phyloP scores from a whole-genome alignment of 2,329 filamentous ascomycete species.

The Penicillium aurantiogriseum region DNA sequence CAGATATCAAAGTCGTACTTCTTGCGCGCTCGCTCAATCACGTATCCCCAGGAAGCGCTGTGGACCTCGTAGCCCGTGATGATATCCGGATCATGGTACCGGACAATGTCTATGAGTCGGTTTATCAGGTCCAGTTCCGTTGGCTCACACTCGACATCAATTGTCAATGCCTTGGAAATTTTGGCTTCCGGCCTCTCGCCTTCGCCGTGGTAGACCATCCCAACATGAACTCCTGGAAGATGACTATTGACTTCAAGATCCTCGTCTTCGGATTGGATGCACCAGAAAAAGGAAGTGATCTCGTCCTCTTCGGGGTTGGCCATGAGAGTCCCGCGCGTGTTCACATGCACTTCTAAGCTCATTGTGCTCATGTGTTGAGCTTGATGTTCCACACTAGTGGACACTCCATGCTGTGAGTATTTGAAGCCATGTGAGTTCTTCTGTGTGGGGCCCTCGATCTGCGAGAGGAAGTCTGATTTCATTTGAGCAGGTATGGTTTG shows the following conservation, averaged over 20 bases:
- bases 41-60: slow-evolving; percentile 88
- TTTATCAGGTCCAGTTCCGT: slow-evolving; percentile 83
- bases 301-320: slow-evolving; percentile 91
- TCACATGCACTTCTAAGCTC: slow-evolving; percentile 90
- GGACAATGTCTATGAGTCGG: slow-evolving; percentile 82
- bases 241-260: slow-evolving; percentile 51
- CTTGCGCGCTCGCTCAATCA: slow-evolving; percentile 81
- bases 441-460: slow-evolving; percentile 86
- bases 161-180: slow-evolving; percentile 60
- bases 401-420: slow-evolving; percentile 73
- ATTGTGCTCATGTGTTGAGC: slow-evolving; percentile 94
- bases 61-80: slow-evolving; percentile 94
- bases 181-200: slow-evolving; percentile 58
- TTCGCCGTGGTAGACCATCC: slow-evolving; percentile 70
- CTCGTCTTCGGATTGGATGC: slow-evolving; percentile 72
- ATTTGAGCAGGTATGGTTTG: slow-evolving; percentile 14
- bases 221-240: slow-evolving; percentile 57
- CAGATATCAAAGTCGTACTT: slow-evolving; percentile 90
- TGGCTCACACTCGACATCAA: slow-evolving; percentile 70
- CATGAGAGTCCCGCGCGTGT: slow-evolving; percentile 74
- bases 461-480: slow-evolving; percentile 58
- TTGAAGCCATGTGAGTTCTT: slow-evolving; percentile 79
- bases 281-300: slow-evolving; percentile 87
- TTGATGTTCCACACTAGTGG: slow-evolving; percentile 76
- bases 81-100: slow-evolving; percentile 82